phyloP scores from a whole-genome alignment of 2,329 filamentous ascomycete species.

The Thielaviopsis ethacetica region DNA sequence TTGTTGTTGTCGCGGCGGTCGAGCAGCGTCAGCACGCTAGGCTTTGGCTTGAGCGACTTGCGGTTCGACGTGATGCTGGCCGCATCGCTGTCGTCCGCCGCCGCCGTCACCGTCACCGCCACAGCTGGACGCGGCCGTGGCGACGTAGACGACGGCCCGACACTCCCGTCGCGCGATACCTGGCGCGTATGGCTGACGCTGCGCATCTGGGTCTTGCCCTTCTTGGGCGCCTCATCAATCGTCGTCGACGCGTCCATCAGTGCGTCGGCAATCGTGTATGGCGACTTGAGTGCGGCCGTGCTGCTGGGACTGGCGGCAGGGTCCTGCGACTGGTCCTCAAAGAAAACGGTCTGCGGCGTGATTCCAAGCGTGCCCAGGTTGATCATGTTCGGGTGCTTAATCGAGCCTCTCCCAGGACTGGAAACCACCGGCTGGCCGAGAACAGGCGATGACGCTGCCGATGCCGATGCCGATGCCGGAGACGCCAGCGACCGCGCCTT shows the following conservation, averaged over 20 bases:
- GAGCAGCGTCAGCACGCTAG: constrained; percentile 42
- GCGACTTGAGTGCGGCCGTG: constrained; percentile 21
- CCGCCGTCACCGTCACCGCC: too few relatives aligned
- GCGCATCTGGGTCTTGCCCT: constrained; percentile 26
- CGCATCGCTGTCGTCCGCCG: constrained; percentile 6
- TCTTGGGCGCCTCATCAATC: constrained; percentile 47
- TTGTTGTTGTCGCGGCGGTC: constrained; percentile 43
- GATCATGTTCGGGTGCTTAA: constrained; percentile 44
- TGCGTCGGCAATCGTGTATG: constrained; percentile 77
- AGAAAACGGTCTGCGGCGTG: constrained; percentile 78
- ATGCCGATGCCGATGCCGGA: constrained; percentile 17
- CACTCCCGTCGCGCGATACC: constrained; percentile 6
- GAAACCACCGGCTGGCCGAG: constrained; percentile 11
- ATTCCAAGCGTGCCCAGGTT: constrained; percentile 60
- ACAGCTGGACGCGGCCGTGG: too few relatives aligned
- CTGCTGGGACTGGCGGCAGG: not conserved
- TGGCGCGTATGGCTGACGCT: constrained; percentile 6
- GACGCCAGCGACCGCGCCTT: constrained; percentile 37
- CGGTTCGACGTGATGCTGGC: constrained; percentile 11
- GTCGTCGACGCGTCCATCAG: constrained; percentile 82
- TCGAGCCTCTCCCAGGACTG: constrained; percentile 22
- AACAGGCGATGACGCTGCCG: constrained; percentile 19
- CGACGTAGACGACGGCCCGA: not conserved
- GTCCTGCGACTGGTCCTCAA: constrained; percentile 46
- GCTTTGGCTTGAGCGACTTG: constrained; percentile 23